A percentile compares a stretch with the other conserved stretches of the same genome.
phyloP scores from a whole-genome alignment of 345 rosid genomes.

The Raphanus raphanistrum region DNA sequence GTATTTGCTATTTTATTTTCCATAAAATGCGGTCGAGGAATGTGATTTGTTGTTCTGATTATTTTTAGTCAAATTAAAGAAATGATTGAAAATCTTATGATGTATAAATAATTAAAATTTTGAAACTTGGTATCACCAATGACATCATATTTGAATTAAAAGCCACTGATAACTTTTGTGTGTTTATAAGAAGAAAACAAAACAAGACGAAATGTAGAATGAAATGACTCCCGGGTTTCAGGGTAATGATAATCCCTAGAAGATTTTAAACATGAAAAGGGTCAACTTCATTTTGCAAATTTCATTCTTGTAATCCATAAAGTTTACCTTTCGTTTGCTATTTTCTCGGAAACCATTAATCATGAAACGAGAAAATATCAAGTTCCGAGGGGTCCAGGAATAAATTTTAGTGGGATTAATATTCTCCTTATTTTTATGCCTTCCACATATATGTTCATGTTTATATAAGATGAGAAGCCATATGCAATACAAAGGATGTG shows the following conservation, averaged over 20 bases:
- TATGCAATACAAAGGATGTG: not conserved
- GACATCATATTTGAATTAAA: slow-evolving; percentile 23
- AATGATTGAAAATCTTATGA: slow-evolving; percentile 27
- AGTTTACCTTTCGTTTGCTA: slow-evolving; percentile 19
- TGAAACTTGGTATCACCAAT: slow-evolving; percentile 11
- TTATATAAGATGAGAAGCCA: not conserved
- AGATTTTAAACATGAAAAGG: slow-evolving; percentile 19
- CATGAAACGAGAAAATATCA: slow-evolving; percentile 19
- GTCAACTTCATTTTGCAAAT: not conserved
- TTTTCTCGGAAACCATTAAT: slow-evolving; percentile 34
- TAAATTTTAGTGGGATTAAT: slow-evolving; percentile 26
- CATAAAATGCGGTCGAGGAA: slow-evolving; percentile 39
- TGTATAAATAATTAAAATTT: slow-evolving; percentile 19
- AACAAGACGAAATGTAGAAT: not conserved
- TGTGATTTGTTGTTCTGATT: slow-evolving; percentile 25
- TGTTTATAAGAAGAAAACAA: not conserved
- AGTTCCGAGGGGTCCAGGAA: slow-evolving; percentile 35
- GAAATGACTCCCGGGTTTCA: slow-evolving; percentile 12
- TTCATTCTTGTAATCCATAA: slow-evolving; percentile 9
- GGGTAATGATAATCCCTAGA: slow-evolving; percentile 20
- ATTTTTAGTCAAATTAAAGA: slow-evolving; percentile 15
- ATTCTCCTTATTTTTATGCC: slow-evolving; percentile 16
- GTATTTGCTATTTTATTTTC: slow-evolving; percentile 21
- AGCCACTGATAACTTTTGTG: not conserved
- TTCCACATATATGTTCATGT: slow-evolving; percentile 8